Percentiles rank a stretch among this genome's conserved stretches.
Evolutionary conservation across 257 asterid species (phyloP).

Genomic region (Hygrophila difformis): DNA sequence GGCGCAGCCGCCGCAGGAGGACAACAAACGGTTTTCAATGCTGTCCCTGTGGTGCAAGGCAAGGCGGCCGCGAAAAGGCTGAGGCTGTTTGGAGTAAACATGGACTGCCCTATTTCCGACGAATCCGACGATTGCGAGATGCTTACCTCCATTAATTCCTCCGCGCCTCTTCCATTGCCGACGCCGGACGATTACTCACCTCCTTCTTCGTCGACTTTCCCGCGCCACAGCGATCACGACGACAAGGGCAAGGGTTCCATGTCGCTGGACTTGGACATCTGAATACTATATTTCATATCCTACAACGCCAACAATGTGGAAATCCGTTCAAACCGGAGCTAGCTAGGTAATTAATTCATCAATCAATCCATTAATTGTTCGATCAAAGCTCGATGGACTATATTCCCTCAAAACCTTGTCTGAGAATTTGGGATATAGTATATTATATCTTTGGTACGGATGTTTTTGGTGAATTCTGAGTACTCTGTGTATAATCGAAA

Average conservation of each 20-base stretch:
- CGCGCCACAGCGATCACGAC: background rate
- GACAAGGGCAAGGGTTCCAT: background rate
- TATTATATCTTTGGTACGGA: too few relatives aligned
- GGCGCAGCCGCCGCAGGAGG: slow-evolving; percentile 12
- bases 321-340: too few relatives aligned
- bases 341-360: too few relatives aligned
- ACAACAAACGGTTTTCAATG: slow-evolving; percentile 49
- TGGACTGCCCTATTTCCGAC: background rate
- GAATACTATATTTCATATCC: too few relatives aligned
- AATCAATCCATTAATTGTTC: too few relatives aligned
- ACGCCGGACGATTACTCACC: background rate
- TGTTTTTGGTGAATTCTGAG: too few relatives aligned
- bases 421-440: too few relatives aligned
- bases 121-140: slow-evolving; percentile 25
- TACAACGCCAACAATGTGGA: too few relatives aligned
- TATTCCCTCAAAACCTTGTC: too few relatives aligned
- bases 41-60: slow-evolving; percentile 93
- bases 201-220: background rate
- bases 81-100: slow-evolving; percentile 43
- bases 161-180: background rate
- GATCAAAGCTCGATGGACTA: too few relatives aligned
- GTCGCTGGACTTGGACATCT: background rate
- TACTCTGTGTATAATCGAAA: too few relatives aligned
- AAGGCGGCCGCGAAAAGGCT: slow-evolving; percentile 76
- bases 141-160: background rate